A percentile compares a stretch with the other conserved stretches of the same genome.
Conservation (phyloP, 345 rosid species). For the Euphorbia tirucalli region DNA sequence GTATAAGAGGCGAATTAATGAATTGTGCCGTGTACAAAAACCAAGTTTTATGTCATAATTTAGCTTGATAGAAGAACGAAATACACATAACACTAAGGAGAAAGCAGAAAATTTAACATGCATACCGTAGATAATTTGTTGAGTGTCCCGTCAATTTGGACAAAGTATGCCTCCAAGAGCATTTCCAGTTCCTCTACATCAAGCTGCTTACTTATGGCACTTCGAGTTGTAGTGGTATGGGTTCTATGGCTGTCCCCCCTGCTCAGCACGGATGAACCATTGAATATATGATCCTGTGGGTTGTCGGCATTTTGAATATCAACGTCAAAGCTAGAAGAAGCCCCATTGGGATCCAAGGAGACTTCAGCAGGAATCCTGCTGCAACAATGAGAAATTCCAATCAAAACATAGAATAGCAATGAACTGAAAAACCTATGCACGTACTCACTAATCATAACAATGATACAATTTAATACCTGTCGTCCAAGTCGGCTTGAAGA, state of each 20-base stretch:
- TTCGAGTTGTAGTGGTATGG: constrained; percentile 54
- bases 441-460: neutral
- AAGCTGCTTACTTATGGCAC: constrained; percentile 65
- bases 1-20: too few species aligned
- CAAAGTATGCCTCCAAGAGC: constrained; percentile 97
- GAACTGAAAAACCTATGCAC: neutral
- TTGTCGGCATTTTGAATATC: constrained; percentile 43
- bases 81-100: neutral
- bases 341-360: constrained; percentile 35
- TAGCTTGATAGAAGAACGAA: neutral
- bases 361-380: constrained; percentile 53
- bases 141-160: constrained; percentile 85
- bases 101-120: neutral
- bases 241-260: constrained; percentile 65
- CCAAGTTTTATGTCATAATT: neutral
- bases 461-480: constrained; percentile 41
- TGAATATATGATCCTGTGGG: constrained; percentile 48
- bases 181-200: constrained; percentile 93
- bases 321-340: constrained; percentile 32
- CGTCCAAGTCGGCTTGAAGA: constrained; percentile 47
- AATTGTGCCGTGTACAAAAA: too few species aligned
- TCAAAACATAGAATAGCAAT: neutral
- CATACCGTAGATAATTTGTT: constrained; percentile 89
- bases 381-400: constrained; percentile 12
- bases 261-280: constrained; percentile 39